Base-by-base conservation (phyloP, 2,329 filamentous ascomycete species). In the Domatiomyces globalis region DNA sequence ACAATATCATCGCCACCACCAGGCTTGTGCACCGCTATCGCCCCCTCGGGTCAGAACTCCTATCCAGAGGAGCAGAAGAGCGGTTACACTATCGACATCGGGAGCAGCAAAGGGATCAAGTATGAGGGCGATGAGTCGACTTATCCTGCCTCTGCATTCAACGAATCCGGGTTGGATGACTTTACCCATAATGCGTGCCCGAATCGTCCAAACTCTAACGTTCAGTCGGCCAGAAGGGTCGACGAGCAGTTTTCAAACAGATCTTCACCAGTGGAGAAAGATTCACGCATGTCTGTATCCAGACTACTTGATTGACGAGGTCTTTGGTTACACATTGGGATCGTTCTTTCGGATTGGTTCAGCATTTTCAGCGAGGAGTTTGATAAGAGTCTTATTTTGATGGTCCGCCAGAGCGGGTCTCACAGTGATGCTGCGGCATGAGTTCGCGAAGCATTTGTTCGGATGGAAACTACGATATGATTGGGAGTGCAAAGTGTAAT, bases 1-100 rank as follows among this genome's bases (percentile, higher is more conserved):
- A 69, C 63, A 56, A 52, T 67, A 48, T 63, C 66, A 43, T 72
- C 69, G 2, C 68, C 70, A 17, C 66, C 69, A 47, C 60, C 68
- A 5, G 54, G 59, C 49, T 62, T 68, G 51, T 65, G 67, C 7
- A 61, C 66, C 9, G 68, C 69, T 1, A 63, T 72, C 42, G 69
- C 71, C 51, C 48, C 15, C 6, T 10, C 17, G 27, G 9, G 62
- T 75, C n/a, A 49, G 65, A 67, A 27, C 53, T 60, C 29, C 22
- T n/a, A 64, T 64, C 29, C 60, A 66, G 33, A 63, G 63, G 17
- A 68, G 64, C 33, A 54, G 60, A 22, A 58, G 60, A 7, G 57
- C 58, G 7, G 54, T 62, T 9, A 58, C 60, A 22, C 53, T 59
- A 6, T 45, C 22, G n/a, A 39, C 42, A 6, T 45, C 10, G 20